Percentiles rank a stretch among this genome's conserved stretches.
Evolutionary conservation across 768 basidiomycete genomes (phyloP).

Genomic region (Boletellus ananiceps): DNA sequence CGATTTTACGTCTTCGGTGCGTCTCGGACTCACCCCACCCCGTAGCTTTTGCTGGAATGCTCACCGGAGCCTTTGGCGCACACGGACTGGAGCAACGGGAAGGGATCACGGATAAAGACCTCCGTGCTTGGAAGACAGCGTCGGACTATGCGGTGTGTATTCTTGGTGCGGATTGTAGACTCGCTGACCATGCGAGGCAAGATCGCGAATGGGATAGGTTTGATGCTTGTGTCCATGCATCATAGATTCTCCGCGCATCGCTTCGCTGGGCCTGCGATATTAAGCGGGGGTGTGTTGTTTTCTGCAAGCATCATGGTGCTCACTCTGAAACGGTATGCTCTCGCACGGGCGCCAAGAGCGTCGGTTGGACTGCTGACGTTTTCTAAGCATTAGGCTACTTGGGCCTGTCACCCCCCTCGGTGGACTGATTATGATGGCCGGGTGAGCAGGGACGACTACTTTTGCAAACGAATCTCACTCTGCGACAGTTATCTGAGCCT

Average conservation of each 20-base stretch:
- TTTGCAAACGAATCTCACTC: slow-evolving; percentile 5
- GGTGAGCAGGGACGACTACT: slow-evolving; percentile 39
- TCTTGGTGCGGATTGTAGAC: neutral
- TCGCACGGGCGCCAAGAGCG: neutral
- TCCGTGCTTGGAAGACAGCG: slow-evolving; percentile 61
- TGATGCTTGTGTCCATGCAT: slow-evolving; percentile 60
- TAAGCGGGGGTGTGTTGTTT: slow-evolving; percentile 52
- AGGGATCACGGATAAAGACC: slow-evolving; percentile 46
- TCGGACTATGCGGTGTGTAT: slow-evolving; percentile 55
- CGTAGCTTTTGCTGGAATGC: slow-evolving; percentile 47
- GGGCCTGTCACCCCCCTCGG: slow-evolving; percentile 69
- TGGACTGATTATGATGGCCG: slow-evolving; percentile 59
- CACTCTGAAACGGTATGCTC: slow-evolving; percentile 43
- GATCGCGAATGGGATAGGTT: slow-evolving; percentile 66
- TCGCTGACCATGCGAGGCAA: slow-evolving; percentile 26
- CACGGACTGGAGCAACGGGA: slow-evolving; percentile 51
- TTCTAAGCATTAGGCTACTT: slow-evolving; percentile 42
- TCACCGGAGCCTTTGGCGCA: slow-evolving; percentile 64
- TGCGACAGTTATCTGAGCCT: slow-evolving; percentile 48
- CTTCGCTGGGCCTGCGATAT: slow-evolving; percentile 67
- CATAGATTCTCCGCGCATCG: slow-evolving; percentile 53
- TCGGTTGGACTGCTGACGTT: slow-evolving; percentile 1
- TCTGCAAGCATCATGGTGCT: slow-evolving; percentile 59
- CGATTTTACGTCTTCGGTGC: neutral
- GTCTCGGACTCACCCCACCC: neutral